Evolutionary conservation across 768 basidiomycete genomes (phyloP).

Genomic region (Trametes cubensis): DNA sequence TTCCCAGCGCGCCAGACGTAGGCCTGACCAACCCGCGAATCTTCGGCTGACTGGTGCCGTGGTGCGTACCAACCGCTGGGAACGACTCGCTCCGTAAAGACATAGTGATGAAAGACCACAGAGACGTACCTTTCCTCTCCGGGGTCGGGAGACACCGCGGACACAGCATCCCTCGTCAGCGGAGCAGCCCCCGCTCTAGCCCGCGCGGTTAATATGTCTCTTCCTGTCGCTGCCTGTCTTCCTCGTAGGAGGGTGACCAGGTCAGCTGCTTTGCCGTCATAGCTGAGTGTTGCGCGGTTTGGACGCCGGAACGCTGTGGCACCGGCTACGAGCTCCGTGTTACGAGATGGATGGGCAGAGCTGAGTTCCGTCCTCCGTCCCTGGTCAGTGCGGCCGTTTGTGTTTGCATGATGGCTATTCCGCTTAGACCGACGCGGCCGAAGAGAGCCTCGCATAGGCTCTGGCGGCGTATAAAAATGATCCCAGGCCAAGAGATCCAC

Average conservation of each 20-base stretch:
- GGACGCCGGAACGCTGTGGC: conserved; percentile 9
- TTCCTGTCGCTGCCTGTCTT: not conserved
- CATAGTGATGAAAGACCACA: not conserved
- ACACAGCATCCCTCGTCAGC: conserved; percentile 15
- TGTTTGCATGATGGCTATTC: not conserved
- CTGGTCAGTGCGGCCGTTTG: not conserved
- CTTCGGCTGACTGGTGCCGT: conserved; percentile 4
- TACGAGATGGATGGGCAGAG: conserved; percentile 4
- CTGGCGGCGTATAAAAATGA: no score
- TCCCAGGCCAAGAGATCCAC: no score
- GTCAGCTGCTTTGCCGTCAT: conserved; percentile 15
- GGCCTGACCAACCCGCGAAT: not conserved
- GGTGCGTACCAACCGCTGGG: conserved; percentile 11
- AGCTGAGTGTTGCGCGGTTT: not conserved
- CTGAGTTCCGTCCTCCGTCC: conserved; percentile 14
- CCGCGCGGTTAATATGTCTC: conserved; percentile 12
- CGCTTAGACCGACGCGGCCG: not conserved
- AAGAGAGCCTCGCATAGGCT: not conserved
- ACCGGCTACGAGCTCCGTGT: conserved; percentile 13
- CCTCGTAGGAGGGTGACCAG: not conserved
- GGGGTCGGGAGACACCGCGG: conserved; percentile 8
- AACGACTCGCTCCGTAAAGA: not conserved
- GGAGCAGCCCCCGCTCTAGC: conserved; percentile 11
- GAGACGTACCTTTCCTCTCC: conserved; percentile 4
- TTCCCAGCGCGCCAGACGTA: not conserved